Conservation (phyloP, 805 yeast species). For the Metschnikowia gelsemii region DNA sequence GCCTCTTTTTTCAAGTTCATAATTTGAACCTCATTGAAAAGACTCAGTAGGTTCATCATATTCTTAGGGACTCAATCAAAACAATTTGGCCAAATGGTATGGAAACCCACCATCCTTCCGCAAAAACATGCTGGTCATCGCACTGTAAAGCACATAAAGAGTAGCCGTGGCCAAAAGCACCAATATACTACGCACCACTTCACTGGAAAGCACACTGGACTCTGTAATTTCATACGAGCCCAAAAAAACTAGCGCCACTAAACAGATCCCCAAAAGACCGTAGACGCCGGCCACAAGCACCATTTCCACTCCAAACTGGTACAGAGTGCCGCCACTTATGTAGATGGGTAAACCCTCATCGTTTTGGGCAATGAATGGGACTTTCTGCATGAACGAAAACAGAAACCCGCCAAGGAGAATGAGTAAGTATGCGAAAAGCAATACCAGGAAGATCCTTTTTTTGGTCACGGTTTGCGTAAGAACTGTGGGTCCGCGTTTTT, state of each 20-base stretch:
- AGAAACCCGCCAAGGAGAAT: constrained; percentile 60
- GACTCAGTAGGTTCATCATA: no score
- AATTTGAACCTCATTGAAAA: no score
- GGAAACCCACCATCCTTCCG: constrained; percentile 53
- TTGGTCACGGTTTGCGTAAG: constrained; percentile 23
- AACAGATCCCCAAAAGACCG: constrained; percentile 40
- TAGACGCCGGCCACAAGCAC: constrained; percentile 53
- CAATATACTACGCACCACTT: constrained; percentile 19
- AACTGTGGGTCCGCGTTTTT: constrained; percentile 43
- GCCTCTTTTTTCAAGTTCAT: no score
- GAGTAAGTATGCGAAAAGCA: constrained; percentile 41
- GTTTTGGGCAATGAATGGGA: constrained; percentile 60
- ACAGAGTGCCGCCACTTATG: constrained; percentile 62
- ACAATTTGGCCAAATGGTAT: constrained; percentile 33
- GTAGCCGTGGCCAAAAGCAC: constrained; percentile 25
- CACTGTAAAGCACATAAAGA: constrained; percentile 41
- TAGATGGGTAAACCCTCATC: constrained; percentile 51
- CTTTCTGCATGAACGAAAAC: constrained; percentile 57
- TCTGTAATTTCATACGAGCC: constrained; percentile 32
- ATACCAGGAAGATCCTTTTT: constrained; percentile 23
- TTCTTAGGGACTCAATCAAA: no score
- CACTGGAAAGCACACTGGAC: constrained; percentile 21
- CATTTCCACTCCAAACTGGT: constrained; percentile 72
- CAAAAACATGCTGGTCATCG: constrained; percentile 44
- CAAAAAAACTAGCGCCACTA: constrained; percentile 41